Conservation (phyloP, 2,329 filamentous ascomycete species). For the Nothophoma quercina region DNA sequence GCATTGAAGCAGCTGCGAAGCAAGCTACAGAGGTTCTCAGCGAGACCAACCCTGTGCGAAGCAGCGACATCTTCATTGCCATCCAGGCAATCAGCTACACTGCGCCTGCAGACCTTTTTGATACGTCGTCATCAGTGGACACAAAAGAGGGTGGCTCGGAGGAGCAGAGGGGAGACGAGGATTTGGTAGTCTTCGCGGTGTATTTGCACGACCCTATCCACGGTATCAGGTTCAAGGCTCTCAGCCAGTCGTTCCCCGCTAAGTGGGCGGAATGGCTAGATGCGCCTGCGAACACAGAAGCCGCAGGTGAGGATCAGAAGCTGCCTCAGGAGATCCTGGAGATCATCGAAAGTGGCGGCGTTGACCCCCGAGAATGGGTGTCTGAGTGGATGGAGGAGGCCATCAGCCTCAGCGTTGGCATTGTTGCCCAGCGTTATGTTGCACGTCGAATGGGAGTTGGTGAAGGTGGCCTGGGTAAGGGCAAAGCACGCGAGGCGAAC, state of each 20-base stretch:
- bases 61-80: slow-evolving; percentile 93
- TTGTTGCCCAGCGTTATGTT: slow-evolving; percentile 94
- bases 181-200: slow-evolving; percentile 75
- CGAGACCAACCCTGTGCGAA: slow-evolving; percentile 88
- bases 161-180: slow-evolving; percentile 65
- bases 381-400: slow-evolving; percentile 96
- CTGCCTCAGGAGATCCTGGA: slow-evolving; percentile 86
- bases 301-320: slow-evolving; percentile 57
- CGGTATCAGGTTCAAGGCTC: slow-evolving; percentile 81
- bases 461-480: slow-evolving; percentile 72
- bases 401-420: slow-evolving; percentile 77
- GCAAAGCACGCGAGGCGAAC: slow-evolving; percentile 62
- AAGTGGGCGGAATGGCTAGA: slow-evolving; percentile 95
- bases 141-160: slow-evolving; percentile 62
- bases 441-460: slow-evolving; percentile 95
- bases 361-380: slow-evolving; percentile 96
- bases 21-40: slow-evolving; percentile 80
- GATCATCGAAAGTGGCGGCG: slow-evolving; percentile 75
- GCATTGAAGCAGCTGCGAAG: slow-evolving; percentile 79
- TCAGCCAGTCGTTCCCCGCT: slow-evolving; percentile 83
- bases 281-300: slow-evolving; percentile 51
- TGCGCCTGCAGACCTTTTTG: slow-evolving; percentile 71
- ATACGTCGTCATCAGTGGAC: slow-evolving; percentile 62
- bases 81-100: slow-evolving; percentile 83
- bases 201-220: slow-evolving; percentile 90